Conservation (phyloP, 1,284 basidiomycete species). For the Chondrostereum purpureum region DNA sequence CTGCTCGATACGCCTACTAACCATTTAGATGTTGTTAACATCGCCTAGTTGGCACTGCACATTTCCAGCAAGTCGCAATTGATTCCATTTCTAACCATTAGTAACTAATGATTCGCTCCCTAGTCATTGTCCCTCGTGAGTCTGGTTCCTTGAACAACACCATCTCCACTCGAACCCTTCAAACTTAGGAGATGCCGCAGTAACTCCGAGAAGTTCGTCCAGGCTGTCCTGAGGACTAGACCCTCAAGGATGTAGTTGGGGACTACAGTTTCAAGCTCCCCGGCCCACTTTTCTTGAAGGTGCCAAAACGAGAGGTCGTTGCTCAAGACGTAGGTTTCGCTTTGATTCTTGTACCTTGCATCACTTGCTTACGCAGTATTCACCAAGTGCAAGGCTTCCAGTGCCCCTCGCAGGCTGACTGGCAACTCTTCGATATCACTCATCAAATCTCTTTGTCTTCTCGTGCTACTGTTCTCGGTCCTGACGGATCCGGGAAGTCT, state of each 20-base stretch:
- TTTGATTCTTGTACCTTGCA: neutral
- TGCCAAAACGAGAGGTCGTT: slow-evolving; percentile 99
- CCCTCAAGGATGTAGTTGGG: slow-evolving; percentile 87
- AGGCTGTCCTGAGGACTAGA: slow-evolving; percentile 94
- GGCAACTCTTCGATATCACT: slow-evolving; percentile 91
- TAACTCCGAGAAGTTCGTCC: slow-evolving; percentile 95
- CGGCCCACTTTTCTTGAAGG: slow-evolving; percentile 94
- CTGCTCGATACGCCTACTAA: slow-evolving; percentile 97
- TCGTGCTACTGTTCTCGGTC: slow-evolving; percentile 93
- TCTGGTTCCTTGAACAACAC: slow-evolving; percentile 98
- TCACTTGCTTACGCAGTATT: slow-evolving; percentile 2
- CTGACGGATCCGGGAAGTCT: slow-evolving; percentile 97
- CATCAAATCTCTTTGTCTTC: slow-evolving; percentile 96
- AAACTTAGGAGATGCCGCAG: slow-evolving; percentile 97
- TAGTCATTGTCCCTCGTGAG: slow-evolving; percentile 97
- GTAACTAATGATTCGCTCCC: slow-evolving; percentile 15
- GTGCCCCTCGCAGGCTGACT: slow-evolving; percentile 80
- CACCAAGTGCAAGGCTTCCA: slow-evolving; percentile 83
- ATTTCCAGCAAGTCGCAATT: slow-evolving; percentile 69
- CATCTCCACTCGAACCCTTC: slow-evolving; percentile 98
- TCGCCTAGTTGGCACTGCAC: slow-evolving; percentile 91
- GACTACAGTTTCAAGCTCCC: slow-evolving; percentile 98
- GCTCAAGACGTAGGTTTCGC: slow-evolving; percentile 72
- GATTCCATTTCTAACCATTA: slow-evolving; percentile 14
- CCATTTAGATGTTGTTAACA: slow-evolving; percentile 96